These are phyloP conservation scores for Pseudonitzschia pungens DNA, from an alignment of 108 stramenopile species.

Conservation along the genomic window DNA sequence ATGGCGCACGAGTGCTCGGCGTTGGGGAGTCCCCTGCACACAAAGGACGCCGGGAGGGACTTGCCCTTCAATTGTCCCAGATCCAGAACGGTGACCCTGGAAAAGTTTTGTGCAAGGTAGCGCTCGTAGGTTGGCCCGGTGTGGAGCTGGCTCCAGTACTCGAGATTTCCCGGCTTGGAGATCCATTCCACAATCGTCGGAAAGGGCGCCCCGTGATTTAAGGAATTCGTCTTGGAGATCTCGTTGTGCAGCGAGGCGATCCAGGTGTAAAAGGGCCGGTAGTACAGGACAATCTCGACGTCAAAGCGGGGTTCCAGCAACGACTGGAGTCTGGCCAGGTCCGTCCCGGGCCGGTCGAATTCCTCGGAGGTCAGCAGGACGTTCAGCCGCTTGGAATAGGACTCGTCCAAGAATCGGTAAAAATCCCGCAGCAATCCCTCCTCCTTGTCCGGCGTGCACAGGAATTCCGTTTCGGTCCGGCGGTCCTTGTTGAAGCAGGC, in stretches of 20 bases:
- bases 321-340: background rate
- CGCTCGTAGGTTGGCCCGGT: background rate
- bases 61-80: background rate
- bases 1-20: background rate
- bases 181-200: background rate
- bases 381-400: background rate
- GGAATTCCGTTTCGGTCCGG: background rate
- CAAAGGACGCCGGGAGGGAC: background rate
- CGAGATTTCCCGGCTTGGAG: background rate
- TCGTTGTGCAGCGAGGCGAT: constrained; percentile 1
- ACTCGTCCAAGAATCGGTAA: background rate
- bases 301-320: background rate
- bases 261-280: background rate
- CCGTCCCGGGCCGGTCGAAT: background rate
- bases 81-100: background rate
- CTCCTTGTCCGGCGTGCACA: background rate
- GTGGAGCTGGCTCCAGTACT: background rate
- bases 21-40: background rate
- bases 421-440: background rate
- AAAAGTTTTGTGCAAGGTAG: background rate
- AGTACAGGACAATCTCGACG: background rate
- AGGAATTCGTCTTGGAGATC: background rate
- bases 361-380: background rate
- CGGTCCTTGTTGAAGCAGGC: background rate
- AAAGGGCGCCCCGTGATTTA: no score